Evolutionary conservation across 2,329 filamentous ascomycete species (phyloP).

Genomic region (Trichoderma harzianum): DNA sequence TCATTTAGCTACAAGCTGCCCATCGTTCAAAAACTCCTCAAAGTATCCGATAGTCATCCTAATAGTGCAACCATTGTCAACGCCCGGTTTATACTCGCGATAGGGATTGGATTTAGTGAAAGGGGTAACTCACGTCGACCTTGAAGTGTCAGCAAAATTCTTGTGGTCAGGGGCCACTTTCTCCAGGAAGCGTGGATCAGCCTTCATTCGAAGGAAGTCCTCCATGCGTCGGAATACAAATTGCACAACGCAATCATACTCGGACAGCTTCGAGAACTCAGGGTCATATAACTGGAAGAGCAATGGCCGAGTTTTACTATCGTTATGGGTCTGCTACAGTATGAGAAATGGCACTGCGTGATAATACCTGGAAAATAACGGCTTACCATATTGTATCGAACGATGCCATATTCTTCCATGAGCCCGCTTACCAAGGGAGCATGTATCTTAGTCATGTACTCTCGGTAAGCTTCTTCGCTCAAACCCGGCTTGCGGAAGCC

Average conservation of each 20-base stretch:
- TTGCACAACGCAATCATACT: constrained; percentile 19
- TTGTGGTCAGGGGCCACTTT: constrained; percentile 15
- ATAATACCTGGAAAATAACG: background rate
- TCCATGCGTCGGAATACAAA: constrained; percentile 14
- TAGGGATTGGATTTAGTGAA: background rate
- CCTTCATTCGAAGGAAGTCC: constrained; percentile 17
- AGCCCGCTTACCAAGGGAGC: constrained; percentile 11
- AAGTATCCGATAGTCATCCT: constrained; percentile 18
- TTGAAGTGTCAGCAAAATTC: constrained; percentile 17
- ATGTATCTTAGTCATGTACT: constrained; percentile 19
- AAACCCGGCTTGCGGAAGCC: constrained; percentile 18
- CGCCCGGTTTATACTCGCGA: background rate
- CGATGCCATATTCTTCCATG: constrained; percentile 18
- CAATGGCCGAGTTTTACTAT: constrained; percentile 8
- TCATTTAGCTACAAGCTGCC: constrained; percentile 8
- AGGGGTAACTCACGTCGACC: constrained; percentile 11
- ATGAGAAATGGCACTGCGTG: background rate
- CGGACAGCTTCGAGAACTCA: constrained; percentile 16
- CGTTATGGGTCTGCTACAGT: constrained; percentile 13
- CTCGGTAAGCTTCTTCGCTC: constrained; percentile 9
- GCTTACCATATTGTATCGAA: constrained; percentile 17
- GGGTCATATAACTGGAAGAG: constrained; percentile 17
- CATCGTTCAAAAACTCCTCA: constrained; percentile 15
- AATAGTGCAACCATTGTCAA: background rate
- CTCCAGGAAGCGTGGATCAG: constrained; percentile 15